Evolutionary conservation across 116 monocot genomes (phyloP).

Genomic region (Phalaenopsis hybrid): DNA sequence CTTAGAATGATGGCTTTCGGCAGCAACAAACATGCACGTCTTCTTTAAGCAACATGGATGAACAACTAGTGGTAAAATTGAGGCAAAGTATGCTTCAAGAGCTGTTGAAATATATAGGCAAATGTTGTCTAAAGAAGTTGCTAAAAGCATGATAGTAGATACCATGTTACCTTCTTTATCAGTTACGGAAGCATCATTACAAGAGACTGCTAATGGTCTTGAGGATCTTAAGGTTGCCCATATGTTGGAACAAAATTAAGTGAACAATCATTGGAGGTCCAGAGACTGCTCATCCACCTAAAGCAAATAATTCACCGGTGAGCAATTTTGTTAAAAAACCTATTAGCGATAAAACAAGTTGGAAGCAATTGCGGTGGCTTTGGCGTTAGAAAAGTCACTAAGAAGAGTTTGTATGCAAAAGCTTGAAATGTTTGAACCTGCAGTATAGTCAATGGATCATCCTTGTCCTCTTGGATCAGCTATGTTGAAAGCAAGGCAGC

Average conservation of each 20-base stretch:
- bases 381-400: constrained; percentile 74
- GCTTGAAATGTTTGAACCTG: constrained; percentile 72
- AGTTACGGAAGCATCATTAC: constrained; percentile 33
- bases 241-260: constrained; percentile 17
- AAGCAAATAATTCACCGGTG: constrained; percentile 48
- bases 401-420: constrained; percentile 82
- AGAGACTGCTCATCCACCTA: constrained; percentile 55
- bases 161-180: constrained; percentile 37
- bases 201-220: constrained; percentile 29
- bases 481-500: constrained; percentile 60
- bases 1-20: constrained; percentile 78
- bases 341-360: constrained; percentile 54
- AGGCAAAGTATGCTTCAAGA: constrained; percentile 81
- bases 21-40: constrained; percentile 78
- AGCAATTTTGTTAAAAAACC: constrained; percentile 65
- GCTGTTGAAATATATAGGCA: constrained; percentile 76
- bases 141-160: constrained; percentile 58
- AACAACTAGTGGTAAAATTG: constrained; percentile 73
- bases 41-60: constrained; percentile 94
- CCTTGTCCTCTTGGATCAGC: constrained; percentile 71
- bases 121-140: constrained; percentile 72
- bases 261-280: constrained; percentile 29
- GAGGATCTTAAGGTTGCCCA: constrained; percentile 53
- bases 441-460: constrained; percentile 30
- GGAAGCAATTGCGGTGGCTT: constrained; percentile 76